Evolutionary conservation across 2,329 filamentous ascomycete species (phyloP).

Genomic region (Claviceps fusiformis): DNA sequence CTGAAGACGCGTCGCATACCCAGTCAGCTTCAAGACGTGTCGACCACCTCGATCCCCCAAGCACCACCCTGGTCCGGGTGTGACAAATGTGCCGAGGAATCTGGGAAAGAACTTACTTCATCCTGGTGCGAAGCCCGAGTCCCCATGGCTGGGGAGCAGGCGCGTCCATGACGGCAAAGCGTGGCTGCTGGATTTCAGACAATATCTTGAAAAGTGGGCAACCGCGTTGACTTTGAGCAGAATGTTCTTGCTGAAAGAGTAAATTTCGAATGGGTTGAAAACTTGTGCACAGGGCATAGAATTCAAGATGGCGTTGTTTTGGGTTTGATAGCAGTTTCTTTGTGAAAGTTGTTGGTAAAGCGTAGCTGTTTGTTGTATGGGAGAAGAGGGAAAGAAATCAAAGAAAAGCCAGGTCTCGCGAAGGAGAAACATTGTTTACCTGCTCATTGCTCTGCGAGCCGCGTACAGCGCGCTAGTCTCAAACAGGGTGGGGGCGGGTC

Average conservation of each 20-base stretch:
- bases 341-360: background rate
- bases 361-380: slow-evolving; percentile 1
- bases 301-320: slow-evolving; percentile 2
- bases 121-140: slow-evolving; percentile 6
- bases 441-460: background rate
- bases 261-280: background rate
- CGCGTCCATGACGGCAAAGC: slow-evolving; percentile 8
- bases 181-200: slow-evolving; percentile 4
- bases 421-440: slow-evolving; percentile 5
- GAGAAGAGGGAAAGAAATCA: background rate
- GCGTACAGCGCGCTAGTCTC: slow-evolving; percentile 1
- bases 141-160: slow-evolving; percentile 8
- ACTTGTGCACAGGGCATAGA: slow-evolving; percentile 4
- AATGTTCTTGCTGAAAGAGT: slow-evolving; percentile 1
- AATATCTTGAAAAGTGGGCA: slow-evolving; percentile 3
- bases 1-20: background rate
- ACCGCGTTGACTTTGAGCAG: slow-evolving; percentile 3
- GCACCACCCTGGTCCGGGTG: no score
- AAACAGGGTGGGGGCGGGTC: background rate
- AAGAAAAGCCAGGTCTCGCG: background rate
- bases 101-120: slow-evolving; percentile 6
- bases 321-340: background rate
- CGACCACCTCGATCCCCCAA: background rate
- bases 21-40: slow-evolving; percentile 8
- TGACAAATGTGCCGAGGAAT: background rate